A percentile compares a stretch with the other conserved stretches of the same genome.
phyloP scores from a whole-genome alignment of 1,139 yeast species.

The Kodamaea ohmeri region DNA sequence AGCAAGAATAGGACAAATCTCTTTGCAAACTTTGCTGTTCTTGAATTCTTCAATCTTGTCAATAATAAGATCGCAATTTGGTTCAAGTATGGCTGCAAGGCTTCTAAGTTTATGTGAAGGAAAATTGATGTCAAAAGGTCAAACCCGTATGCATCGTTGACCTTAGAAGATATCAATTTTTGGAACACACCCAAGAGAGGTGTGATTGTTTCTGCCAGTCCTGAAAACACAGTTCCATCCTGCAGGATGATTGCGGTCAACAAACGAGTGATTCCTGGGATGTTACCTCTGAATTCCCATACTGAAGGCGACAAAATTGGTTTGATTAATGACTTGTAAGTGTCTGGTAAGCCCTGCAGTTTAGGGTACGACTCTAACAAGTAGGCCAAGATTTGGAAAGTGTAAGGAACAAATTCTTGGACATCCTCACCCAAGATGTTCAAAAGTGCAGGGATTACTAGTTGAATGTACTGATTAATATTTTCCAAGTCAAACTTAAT shows the following conservation, averaged over 20 bases:
- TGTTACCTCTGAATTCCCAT: conserved; percentile 92
- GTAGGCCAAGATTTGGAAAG: conserved; percentile 82
- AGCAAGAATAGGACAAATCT: conserved; percentile 67
- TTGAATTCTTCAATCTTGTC: conserved; percentile 74
- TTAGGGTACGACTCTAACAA: conserved; percentile 64
- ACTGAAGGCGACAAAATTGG: conserved; percentile 85
- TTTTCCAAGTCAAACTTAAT: conserved; percentile 51
- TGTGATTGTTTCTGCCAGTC: conserved; percentile 45
- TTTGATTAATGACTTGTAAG: conserved; percentile 63
- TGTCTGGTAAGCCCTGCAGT: conserved; percentile 52
- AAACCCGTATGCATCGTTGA: conserved; percentile 78
- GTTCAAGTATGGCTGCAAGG: conserved; percentile 55
- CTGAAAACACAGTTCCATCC: conserved; percentile 53
- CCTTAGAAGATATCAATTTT: conserved; percentile 80
- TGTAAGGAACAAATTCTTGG: conserved; percentile 91
- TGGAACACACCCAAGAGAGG: conserved; percentile 97
- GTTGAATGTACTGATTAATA: conserved; percentile 47
- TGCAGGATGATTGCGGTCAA: conserved; percentile 67
- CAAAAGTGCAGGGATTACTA: conserved; percentile 66
- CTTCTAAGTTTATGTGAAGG: conserved; percentile 49
- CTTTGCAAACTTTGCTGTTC: conserved; percentile 79
- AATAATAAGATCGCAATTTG: conserved; percentile 75
- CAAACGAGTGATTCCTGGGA: conserved; percentile 87
- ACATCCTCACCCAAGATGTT: conserved; percentile 76
- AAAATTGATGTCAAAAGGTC: conserved; percentile 76